phyloP scores from a whole-genome alignment of 2,329 filamentous ascomycete genomes.

The Penicillium psychrosexuale region DNA sequence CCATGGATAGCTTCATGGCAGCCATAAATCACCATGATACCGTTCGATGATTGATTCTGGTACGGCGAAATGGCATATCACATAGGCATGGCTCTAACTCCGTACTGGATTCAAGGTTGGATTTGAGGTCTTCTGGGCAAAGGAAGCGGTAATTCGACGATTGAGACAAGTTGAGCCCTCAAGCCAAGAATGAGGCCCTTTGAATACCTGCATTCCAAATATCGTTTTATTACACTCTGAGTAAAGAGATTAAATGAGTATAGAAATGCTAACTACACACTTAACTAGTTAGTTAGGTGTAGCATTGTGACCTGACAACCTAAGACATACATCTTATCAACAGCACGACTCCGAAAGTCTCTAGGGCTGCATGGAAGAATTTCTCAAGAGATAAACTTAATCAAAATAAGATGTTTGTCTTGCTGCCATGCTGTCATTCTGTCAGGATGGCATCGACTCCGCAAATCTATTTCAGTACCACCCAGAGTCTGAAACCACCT shows the following conservation, averaged over 20 bases:
- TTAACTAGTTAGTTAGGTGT: too few species aligned
- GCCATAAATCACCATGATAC: background rate
- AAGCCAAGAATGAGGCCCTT: background rate
- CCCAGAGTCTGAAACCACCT: background rate
- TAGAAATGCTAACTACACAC: background rate
- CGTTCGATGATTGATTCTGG: too few species aligned
- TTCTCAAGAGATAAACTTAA: background rate
- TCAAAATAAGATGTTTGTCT: background rate
- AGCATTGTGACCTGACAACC: background rate
- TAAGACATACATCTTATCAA: background rate
- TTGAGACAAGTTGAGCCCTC: background rate
- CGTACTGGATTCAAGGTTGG: background rate
- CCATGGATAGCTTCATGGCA: background rate
- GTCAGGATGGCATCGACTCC: conserved; percentile 1
- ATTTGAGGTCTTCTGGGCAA: background rate
- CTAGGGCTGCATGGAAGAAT: background rate
- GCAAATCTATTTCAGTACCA: background rate
- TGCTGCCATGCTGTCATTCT: background rate
- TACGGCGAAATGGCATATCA: background rate
- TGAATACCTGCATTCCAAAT: background rate
- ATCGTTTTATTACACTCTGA: too few species aligned
- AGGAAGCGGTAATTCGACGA: background rate
- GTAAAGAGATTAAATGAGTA: background rate
- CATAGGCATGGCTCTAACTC: background rate
- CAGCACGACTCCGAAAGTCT: background rate